Conservation (phyloP, 2,329 filamentous ascomycete genomes). For the Alternaria sp. region DNA sequence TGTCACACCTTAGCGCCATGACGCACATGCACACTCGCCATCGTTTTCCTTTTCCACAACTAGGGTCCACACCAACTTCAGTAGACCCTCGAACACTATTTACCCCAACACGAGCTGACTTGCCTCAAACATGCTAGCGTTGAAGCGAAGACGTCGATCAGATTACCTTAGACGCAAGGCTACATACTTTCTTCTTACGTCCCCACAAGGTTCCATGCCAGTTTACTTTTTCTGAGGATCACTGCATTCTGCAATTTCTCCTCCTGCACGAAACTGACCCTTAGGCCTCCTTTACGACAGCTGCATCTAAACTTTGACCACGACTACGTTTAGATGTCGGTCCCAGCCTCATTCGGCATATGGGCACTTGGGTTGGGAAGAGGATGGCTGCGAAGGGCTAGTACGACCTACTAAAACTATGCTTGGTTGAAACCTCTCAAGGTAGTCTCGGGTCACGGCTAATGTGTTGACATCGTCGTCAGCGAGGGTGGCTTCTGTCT, state of each 20-base stretch:
- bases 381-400: neutral
- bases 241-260: slow-evolving; percentile 1
- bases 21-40: neutral
- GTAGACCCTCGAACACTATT: neutral
- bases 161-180: neutral
- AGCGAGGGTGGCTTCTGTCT: neutral
- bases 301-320: neutral
- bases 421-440: neutral
- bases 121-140: neutral
- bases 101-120: neutral
- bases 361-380: neutral
- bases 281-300: neutral
- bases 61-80: slow-evolving; percentile 4
- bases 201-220: neutral
- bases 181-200: neutral
- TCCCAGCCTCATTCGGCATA: neutral
- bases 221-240: slow-evolving; percentile 1
- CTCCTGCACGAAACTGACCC: neutral
- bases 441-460: neutral
- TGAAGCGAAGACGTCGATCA: neutral
- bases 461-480: neutral
- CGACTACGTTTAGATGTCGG: neutral
- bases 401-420: neutral
- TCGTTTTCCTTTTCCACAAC: neutral
- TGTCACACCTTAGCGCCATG: neutral